A percentile compares a stretch with the other conserved stretches of the same genome.
phyloP scores from a whole-genome alignment of 2,329 filamentous ascomycete species.

The Fusarium austroafricanum region DNA sequence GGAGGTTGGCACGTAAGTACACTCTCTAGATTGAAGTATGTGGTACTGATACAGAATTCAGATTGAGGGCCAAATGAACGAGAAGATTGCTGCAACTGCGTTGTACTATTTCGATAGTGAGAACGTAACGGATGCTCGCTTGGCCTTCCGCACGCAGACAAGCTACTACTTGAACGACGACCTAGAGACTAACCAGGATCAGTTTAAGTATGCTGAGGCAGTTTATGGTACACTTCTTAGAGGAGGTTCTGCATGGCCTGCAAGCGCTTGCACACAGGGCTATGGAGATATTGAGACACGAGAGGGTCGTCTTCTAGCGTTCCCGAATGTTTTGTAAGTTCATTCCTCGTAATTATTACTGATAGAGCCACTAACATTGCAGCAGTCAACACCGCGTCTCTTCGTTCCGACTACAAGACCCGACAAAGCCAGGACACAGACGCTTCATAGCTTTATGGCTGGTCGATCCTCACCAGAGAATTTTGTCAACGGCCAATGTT shows the following conservation, averaged over 20 bases:
- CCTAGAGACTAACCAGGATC: neutral
- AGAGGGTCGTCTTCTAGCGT: neutral
- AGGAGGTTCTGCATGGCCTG: accelerated
- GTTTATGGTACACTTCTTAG: neutral
- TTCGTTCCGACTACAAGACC: neutral
- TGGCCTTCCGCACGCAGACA: neutral
- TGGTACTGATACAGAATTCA: neutral
- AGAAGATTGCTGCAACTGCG: neutral
- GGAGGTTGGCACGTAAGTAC: neutral
- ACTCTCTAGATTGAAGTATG: accelerated
- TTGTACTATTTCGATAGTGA: neutral
- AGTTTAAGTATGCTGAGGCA: neutral
- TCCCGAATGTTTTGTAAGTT: constrained; percentile 5
- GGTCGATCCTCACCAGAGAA: neutral
- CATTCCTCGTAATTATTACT: too few relatives aligned
- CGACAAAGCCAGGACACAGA: neutral
- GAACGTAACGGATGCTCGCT: neutral
- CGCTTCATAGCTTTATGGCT: constrained; percentile 5
- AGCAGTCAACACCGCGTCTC: neutral
- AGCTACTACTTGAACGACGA: neutral
- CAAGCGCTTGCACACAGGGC: neutral
- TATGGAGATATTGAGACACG: constrained; percentile 3
- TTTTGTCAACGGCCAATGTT: neutral
- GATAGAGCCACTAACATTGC: accelerated
- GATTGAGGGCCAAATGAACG: constrained; percentile 14